These are phyloP conservation scores for Echria macrotheca DNA, from an alignment of 495 filamentous ascomycete species.

Conservation along the genomic window DNA sequence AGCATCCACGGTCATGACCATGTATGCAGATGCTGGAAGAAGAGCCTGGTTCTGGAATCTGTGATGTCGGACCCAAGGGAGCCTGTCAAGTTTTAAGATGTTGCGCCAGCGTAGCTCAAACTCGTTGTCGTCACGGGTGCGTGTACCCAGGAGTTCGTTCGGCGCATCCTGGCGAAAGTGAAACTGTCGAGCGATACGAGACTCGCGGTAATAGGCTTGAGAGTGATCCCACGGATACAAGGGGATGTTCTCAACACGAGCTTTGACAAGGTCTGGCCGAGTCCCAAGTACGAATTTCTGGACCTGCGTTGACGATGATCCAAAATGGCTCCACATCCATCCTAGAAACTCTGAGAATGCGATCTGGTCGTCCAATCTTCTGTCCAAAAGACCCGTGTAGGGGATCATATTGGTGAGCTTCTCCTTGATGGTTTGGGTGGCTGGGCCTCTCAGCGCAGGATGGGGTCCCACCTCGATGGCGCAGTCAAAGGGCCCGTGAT, in stretches of 20 bases:
- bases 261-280: constrained; percentile 19
- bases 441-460: constrained; percentile 46
- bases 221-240: constrained; percentile 49
- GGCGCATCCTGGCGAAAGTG: constrained; percentile 34
- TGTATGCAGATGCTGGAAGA: constrained; percentile 41
- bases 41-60: constrained; percentile 40
- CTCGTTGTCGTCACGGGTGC: constrained; percentile 38
- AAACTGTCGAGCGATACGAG: constrained; percentile 40
- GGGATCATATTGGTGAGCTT: constrained; percentile 20
- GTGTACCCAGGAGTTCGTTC: constrained; percentile 45
- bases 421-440: constrained; percentile 35
- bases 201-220: constrained; percentile 39
- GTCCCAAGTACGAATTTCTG: constrained; percentile 30
- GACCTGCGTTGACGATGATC: constrained; percentile 18
- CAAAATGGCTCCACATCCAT: constrained; percentile 44
- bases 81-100: constrained; percentile 38
- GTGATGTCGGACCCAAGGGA: constrained; percentile 38
- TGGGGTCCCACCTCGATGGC: constrained; percentile 56
- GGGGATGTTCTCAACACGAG: constrained; percentile 29
- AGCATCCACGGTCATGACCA: constrained; percentile 41
- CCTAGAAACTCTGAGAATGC: constrained; percentile 45
- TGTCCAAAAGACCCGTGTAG: constrained; percentile 37
- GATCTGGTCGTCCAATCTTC: constrained; percentile 33
- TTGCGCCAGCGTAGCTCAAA: constrained; percentile 42
- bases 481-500: constrained; percentile 35